Evolutionary conservation across 2,329 filamentous ascomycete species (phyloP), one percentile per base, ranked within the genome.

Genomic region (Exophiala viscosa): DNA sequence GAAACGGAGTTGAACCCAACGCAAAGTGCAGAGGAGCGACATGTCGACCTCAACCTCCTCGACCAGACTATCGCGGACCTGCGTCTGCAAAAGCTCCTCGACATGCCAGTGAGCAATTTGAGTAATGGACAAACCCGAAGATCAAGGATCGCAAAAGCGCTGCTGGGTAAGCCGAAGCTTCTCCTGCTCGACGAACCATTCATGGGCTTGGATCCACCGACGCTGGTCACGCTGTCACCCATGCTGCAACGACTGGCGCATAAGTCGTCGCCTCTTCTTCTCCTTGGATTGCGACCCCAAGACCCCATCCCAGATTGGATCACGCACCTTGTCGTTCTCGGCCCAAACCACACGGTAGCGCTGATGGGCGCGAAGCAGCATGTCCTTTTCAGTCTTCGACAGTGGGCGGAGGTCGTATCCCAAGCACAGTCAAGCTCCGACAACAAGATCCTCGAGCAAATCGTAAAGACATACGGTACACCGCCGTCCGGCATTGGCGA

Each of bases 111-210:
- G 6, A 82, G 88, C 18, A 95, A 93, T 67, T 72, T 99, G 49
- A 96, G 90, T 67, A 96, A 97, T 69, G 93, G 93, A 0, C 93
- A 99, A 70, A 92, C 88, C 5, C 78, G 92, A 58, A 77, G 93
- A 49, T 88, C 92, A 6, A 83, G 89, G 57, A 96, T 99, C 61
- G 93, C 90, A 1, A 88, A 90, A 62, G 90, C 91, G 0, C 72
- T 99, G 45, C 76, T 97, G 53, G 83, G 77, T 5, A 79, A 80
- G 47, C 93, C 93, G 0, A 87, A 95, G 68, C 79, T 96, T 9
- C 67, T 99, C 55, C 76, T 97, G 47, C 76, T 96, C 2, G 93
- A 99, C 70, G 92, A 96, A 63, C 92, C 93, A 1, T 96, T 96
- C 66, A 95, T 81, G 88, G 92, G 93, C 0, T 76, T 99, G 13